Conservation (phyloP, 164 flowering plant species). For the Aristolochia fimbriata region DNA sequence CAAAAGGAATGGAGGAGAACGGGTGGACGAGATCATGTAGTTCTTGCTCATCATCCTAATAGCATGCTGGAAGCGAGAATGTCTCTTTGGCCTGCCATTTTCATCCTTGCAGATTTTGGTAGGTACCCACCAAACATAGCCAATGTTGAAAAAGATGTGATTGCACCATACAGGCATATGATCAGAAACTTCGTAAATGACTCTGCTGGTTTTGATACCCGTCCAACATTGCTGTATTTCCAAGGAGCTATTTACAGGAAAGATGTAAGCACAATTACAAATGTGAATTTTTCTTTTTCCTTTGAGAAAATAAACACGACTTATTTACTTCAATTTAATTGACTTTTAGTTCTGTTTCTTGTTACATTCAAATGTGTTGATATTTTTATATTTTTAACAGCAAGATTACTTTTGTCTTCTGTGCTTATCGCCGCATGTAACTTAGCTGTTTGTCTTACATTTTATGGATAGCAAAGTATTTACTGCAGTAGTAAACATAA, state of each 20-base stretch:
- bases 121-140: conserved; percentile 84
- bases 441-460: too few relatives aligned
- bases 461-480: too few relatives aligned
- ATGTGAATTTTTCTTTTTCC: neutral
- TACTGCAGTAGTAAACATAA: too few relatives aligned
- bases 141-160: conserved; percentile 81
- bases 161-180: conserved; percentile 89
- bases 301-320: too few relatives aligned
- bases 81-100: conserved; percentile 74
- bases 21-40: conserved; percentile 76
- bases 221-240: conserved; percentile 74
- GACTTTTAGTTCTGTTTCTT: neutral
- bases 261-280: conserved; percentile 47
- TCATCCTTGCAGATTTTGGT: conserved; percentile 83
- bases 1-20: conserved; percentile 77
- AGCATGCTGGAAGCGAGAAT: conserved; percentile 76
- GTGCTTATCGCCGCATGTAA: too few relatives aligned
- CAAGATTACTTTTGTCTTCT: too few relatives aligned
- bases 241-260: conserved; percentile 95
- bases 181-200: conserved; percentile 46
- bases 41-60: conserved; percentile 94
- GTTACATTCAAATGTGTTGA: neutral
- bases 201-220: conserved; percentile 49
- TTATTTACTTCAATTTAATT: neutral
- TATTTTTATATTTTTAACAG: too few relatives aligned